Evolutionary conservation across 2,329 filamentous ascomycete genomes (phyloP), one percentile per base, ranked within the genome.

Genomic region (Nemania abortiva): DNA sequence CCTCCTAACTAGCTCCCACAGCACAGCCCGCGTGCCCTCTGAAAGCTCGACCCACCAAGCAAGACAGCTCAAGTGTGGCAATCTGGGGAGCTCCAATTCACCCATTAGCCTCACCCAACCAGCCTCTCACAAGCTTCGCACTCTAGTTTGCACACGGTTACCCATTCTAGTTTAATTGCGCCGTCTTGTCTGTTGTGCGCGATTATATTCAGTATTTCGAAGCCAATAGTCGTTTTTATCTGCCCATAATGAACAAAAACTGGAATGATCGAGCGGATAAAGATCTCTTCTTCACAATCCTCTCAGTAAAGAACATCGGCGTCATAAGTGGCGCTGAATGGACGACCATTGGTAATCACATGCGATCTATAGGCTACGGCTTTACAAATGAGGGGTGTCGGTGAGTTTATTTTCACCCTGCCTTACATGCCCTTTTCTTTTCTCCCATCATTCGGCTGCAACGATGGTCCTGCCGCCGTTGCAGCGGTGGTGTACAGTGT

Each of bases 301-400:
- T 89, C 47, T 87, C 85, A 3, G 85, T 89, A 57, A 90, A 90
- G 80, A 88, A 89, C 77, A 88, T 90, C 74, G 88, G 87, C 71
- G 83, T 89, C 76, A 89, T 90, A 78, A 89, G 87, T 78, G 87
- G 87, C 66, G 80, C 82, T 18, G 88, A 90, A 87, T 90, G 88
- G 88, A 86, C 83, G 31, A 87, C 84, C 47, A 89, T 90, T 74
- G 88, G 88, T 70, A 87, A 87, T 77, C 83, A 87, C 70, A 89
- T 90, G 88, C 83, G 88, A 69, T 79, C 80, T 42, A 74, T 89
- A 66, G 87, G 88, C 64, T 89, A 90, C 74, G 86, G 87, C 78
- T 89, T 90, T 77, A 89, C 88, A 20, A 89, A 90, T 81, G 87
- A 90, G 77, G 88, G 88, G 73, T 89, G 88, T 73, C 86, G 88